Evolutionary conservation across 495 filamentous ascomycete genomes (phyloP).

Genomic region (Friedmanniomyces simplex): DNA sequence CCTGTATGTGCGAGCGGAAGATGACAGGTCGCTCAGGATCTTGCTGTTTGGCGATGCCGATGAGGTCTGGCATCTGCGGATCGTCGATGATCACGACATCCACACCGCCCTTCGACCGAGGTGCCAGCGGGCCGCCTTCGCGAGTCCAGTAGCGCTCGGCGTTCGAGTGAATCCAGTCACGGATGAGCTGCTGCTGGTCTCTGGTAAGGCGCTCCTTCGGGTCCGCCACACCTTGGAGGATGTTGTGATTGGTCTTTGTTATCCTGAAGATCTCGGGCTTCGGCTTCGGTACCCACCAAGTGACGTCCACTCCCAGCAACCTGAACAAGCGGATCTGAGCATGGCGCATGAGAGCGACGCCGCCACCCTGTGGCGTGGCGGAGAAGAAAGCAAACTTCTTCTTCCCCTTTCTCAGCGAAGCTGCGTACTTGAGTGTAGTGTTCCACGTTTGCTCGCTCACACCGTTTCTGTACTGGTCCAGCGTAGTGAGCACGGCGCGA

Average conservation of each 20-base stretch:
- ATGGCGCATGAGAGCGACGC: conserved; percentile 82
- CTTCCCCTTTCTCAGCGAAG: conserved; percentile 53
- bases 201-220: conserved; percentile 49
- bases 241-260: conserved; percentile 89
- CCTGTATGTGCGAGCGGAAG: conserved; percentile 76
- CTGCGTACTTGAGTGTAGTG: conserved; percentile 55
- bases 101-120: no score
- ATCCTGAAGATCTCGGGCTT: conserved; percentile 75
- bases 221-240: conserved; percentile 70
- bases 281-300: conserved; percentile 81
- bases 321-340: conserved; percentile 66
- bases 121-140: conserved; percentile 55
- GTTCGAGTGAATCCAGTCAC: conserved; percentile 69
- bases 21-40: conserved; percentile 70
- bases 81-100: conserved; percentile 76
- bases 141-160: conserved; percentile 67
- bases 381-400: conserved; percentile 77
- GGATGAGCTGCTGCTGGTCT: conserved; percentile 50
- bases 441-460: conserved; percentile 57
- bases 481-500: conserved; percentile 47
- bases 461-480: conserved; percentile 55
- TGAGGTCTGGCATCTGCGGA: conserved; percentile 77
- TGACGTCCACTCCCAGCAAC: conserved; percentile 55
- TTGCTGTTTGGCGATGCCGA: conserved; percentile 60
- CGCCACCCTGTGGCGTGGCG: conserved; percentile 76